Evolutionary conservation across 2,329 filamentous ascomycete genomes (phyloP).

Genomic region (Incumbomyces delicatus): DNA sequence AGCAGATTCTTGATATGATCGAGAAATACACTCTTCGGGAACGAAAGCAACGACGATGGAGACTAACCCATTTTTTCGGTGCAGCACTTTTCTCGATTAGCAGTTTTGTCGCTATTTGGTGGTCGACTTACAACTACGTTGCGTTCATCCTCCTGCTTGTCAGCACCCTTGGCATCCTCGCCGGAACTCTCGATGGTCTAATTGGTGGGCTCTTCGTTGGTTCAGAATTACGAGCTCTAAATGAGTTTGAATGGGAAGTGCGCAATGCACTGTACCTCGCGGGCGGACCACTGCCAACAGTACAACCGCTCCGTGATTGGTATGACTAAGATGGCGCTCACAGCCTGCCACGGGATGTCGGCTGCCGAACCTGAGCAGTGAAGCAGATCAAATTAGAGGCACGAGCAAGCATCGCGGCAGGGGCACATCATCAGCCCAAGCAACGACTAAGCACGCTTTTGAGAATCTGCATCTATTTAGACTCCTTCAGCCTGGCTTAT

Average conservation of each 20-base stretch:
- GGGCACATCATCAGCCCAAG: no score
- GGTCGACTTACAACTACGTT: conserved; percentile 65
- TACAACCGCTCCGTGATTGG: conserved; percentile 18
- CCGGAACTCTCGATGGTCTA: conserved; percentile 72
- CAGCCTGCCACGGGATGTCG: no score
- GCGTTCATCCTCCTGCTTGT: conserved; percentile 71
- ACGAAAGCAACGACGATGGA: conserved; percentile 58
- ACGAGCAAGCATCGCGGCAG: no score
- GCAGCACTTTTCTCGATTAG: conserved; percentile 59
- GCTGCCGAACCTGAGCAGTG: no score
- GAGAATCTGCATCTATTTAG: no score
- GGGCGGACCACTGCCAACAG: conserved; percentile 16
- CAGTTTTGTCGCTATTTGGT: conserved; percentile 78
- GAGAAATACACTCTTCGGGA: conserved; percentile 62
- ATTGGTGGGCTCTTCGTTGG: conserved; percentile 81
- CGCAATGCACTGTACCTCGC: conserved; percentile 32
- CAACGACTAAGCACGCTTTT: no score
- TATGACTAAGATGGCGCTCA: conserved; percentile 13
- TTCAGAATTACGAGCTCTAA: conserved; percentile 69
- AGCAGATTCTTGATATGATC: conserved; percentile 64
- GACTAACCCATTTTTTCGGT: conserved; percentile 62
- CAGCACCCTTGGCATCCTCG: conserved; percentile 64
- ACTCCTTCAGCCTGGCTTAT: no score
- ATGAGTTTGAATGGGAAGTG: conserved; percentile 93
- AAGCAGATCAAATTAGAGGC: no score